A percentile compares a stretch with the other conserved stretches of the same genome.
These are phyloP conservation scores for Vigna nakashimae DNA, from an alignment of 306 rosid genomes.

Conservation along the genomic window DNA sequence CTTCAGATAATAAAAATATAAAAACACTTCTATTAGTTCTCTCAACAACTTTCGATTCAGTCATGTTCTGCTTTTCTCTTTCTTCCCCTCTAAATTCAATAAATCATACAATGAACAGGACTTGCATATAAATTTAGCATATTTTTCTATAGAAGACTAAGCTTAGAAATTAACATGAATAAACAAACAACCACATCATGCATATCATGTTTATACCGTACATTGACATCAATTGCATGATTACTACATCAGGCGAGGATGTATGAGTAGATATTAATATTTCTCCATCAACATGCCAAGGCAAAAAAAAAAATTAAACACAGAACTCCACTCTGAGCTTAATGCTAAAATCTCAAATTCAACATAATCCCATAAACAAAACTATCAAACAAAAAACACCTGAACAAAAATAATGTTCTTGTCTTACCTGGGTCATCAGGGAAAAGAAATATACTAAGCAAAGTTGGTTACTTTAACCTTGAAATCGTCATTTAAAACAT, in stretches of 20 bases:
- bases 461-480: conserved; percentile 1
- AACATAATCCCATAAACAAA: background rate
- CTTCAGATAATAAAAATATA: background rate
- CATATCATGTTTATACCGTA: conserved; percentile 3
- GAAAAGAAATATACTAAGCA: background rate
- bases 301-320: background rate
- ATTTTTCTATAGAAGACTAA: background rate
- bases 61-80: background rate
- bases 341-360: background rate
- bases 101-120: background rate
- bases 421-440: background rate
- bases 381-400: background rate
- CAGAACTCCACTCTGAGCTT: background rate
- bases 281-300: background rate
- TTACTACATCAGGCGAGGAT: background rate
- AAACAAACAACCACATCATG: background rate
- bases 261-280: background rate
- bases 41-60: background rate
- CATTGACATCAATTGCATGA: background rate
- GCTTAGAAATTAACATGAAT: conserved; percentile 1
- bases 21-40: background rate
- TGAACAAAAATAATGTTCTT: background rate
- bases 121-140: background rate
- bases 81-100: background rate
- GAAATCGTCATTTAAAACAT: background rate